phyloP scores from a whole-genome alignment of 768 basidiomycete species.

The Tylopilus sp. region DNA sequence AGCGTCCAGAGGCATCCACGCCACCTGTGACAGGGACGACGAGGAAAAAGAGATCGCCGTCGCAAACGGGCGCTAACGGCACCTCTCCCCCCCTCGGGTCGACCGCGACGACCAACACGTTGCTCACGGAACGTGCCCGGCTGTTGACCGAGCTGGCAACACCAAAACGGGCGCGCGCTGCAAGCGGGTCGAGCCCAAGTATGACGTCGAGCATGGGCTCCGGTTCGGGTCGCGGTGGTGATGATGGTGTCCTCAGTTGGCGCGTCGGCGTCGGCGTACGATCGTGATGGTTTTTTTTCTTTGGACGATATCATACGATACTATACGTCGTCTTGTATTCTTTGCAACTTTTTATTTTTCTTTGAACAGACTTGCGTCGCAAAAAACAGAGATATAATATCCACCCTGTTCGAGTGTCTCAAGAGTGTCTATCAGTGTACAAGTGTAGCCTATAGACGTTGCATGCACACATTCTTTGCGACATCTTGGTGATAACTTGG shows the following conservation, averaged over 20 bases:
- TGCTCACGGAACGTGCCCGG: constrained; percentile 56
- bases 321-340: not conserved
- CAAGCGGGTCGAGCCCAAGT: constrained; percentile 1
- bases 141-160: constrained; percentile 53
- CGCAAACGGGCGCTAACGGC: not conserved
- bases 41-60: not conserved
- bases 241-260: not conserved
- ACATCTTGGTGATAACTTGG: no score
- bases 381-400: no score
- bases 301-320: no score
- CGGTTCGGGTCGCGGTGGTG: not conserved
- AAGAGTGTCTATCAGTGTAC: no score
- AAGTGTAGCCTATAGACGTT: no score
- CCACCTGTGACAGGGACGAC: not conserved
- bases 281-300: not conserved
- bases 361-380: no score
- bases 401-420: no score
- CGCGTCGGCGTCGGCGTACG: constrained; percentile 13
- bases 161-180: constrained; percentile 30
- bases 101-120: constrained; percentile 41
- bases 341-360: not conserved
- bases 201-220: not conserved
- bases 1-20: not conserved
- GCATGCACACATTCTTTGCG: no score
- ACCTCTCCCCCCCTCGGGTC: constrained; percentile 21